Evolutionary conservation across 1,284 basidiomycete species (phyloP), one percentile per base, ranked within the genome.

Genomic region (Sparassis latifolia): DNA sequence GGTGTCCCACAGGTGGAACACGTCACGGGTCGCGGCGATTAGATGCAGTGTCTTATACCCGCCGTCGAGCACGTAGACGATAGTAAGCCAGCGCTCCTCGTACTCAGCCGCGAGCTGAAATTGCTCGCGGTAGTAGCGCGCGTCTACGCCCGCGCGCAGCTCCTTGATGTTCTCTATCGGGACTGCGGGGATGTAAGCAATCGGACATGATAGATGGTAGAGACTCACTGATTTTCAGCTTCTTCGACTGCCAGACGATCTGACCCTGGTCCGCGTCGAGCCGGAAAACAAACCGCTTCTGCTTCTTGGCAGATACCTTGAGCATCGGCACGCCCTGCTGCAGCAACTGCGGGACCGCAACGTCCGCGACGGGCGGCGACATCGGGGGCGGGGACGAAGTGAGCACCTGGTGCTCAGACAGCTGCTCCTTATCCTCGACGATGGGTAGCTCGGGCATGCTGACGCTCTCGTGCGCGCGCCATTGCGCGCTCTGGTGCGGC

Each of bases 21-120:
- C 75, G 29, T 89, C 83, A 45, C 73, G 69, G 0, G 86, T 84
- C 1, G 84, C 73, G 0, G 93, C 90, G 53, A 98, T 81, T 51
- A 97, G 77, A 63, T 98, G 93, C 10, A 97, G 78, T 0, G 91
- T 89, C 73, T 97, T 98, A 82, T 95, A 97, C 44, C 80, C 79
- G 33, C 82, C 82, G 30, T 84, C 83, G 51, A 85, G 74, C 44
- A 86, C 78, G 62, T 92, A 91, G 49, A 90, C 74, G 71, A 91
- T 78, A 5, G 87, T 88, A 51, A 92, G 73, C 87, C 88, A 92
- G 33, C 82, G 75, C 45, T 78, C 72, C 61, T 88, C 79, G 59
- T 78, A 77, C 45, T 80, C 73, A 48, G 70, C 66, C 0, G 83
- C 70, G 42, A 86, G 74, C 59, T 86, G 82, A 62, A 90, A 86